These are phyloP conservation scores for Lanmaoa rubissima DNA, from an alignment of 768 basidiomycete genomes.

Conservation along the genomic window DNA sequence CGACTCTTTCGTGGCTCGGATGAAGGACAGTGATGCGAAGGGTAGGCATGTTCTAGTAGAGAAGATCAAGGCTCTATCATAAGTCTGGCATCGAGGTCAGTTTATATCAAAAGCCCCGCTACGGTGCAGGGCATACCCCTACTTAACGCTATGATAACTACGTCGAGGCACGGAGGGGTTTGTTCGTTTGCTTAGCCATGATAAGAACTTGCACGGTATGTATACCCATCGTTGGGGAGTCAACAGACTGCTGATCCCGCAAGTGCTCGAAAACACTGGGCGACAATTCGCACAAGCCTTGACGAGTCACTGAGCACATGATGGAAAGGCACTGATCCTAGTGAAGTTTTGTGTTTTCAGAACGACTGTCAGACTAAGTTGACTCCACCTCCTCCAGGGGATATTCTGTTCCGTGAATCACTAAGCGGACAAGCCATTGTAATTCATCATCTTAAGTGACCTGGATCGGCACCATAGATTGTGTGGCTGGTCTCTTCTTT, in stretches of 20 bases:
- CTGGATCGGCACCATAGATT: background rate
- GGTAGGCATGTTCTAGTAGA: conserved; percentile 72
- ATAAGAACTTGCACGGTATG: background rate
- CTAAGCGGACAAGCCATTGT: background rate
- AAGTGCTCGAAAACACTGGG: background rate
- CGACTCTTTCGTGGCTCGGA: conserved; percentile 38
- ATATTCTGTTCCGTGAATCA: background rate
- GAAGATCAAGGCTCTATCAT: conserved; percentile 40
- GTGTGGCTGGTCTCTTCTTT: no score
- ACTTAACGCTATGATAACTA: background rate
- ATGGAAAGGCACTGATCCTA: background rate
- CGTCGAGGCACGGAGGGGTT: background rate
- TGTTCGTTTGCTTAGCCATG: background rate
- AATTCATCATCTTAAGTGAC: background rate
- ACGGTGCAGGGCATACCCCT: background rate
- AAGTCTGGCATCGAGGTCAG: conserved; percentile 1
- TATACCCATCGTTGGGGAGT: background rate
- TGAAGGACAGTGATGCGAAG: conserved; percentile 59
- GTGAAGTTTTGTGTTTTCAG: background rate
- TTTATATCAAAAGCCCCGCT: conserved; percentile 9
- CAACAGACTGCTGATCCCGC: background rate
- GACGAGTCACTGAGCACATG: background rate
- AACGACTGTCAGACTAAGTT: background rate
- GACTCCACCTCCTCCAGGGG: background rate
- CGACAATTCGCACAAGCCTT: background rate